phyloP scores from a whole-genome alignment of 176 grass and related monocot genomes.

The Alloteropsis semialata region DNA sequence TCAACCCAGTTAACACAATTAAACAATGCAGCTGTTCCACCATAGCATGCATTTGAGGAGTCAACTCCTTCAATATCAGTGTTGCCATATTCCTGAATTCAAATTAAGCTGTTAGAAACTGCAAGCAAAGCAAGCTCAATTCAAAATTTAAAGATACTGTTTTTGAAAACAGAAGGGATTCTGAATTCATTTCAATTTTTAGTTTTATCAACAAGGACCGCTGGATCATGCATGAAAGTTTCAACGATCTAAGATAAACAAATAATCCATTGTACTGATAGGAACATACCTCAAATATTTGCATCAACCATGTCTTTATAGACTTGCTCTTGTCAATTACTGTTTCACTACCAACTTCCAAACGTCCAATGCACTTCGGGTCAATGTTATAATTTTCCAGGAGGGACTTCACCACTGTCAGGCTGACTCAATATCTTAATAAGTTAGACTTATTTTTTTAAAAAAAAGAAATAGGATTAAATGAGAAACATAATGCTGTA shows the following conservation, averaged over 20 bases:
- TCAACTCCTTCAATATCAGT: constrained; percentile 98
- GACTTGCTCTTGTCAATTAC: constrained; percentile 99
- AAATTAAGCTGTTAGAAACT: background rate
- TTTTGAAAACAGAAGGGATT: background rate
- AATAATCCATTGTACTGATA: background rate
- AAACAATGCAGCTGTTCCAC: constrained; percentile 88
- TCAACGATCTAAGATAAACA: background rate
- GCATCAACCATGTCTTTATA: constrained; percentile 99
- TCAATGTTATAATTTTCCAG: constrained; percentile 82
- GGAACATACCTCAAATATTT: constrained; percentile 89
- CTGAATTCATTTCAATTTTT: background rate
- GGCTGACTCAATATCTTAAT: constrained; percentile 43
- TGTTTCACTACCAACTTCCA: constrained; percentile 97
- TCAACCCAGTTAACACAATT: constrained; percentile 99
- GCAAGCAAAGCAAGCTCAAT: background rate
- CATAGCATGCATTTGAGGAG: constrained; percentile 88
- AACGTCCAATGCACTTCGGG: constrained; percentile 73
- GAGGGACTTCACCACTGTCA: constrained; percentile 88
- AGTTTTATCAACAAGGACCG: background rate
- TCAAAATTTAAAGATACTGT: background rate
- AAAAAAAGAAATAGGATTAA: background rate
- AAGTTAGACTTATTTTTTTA: background rate
- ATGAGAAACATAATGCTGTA: background rate
- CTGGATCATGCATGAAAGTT: background rate
- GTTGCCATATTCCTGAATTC: constrained; percentile 78